phyloP scores from a whole-genome alignment of 148 eudicot species.

The Heliosperma pusillum region DNA sequence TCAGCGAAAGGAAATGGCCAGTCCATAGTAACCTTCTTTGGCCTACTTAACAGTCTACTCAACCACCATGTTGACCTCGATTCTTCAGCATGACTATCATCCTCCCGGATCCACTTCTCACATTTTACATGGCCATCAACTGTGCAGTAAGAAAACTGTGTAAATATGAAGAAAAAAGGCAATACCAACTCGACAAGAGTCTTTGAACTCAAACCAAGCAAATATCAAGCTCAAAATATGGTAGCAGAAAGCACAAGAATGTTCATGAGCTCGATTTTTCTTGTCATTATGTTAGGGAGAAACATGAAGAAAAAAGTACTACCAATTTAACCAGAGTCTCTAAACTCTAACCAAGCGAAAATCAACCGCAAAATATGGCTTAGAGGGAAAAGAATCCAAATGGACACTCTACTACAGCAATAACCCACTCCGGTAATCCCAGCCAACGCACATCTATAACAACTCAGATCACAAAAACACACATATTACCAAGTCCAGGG shows the following conservation, averaged over 20 bases:
- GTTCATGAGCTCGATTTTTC: not conserved
- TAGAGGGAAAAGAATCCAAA: not conserved
- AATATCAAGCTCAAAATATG: not conserved
- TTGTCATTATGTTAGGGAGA: no score
- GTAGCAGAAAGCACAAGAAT: not conserved
- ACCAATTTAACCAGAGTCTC: no score
- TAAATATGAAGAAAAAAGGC: not conserved
- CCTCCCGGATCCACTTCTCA: constrained; percentile 78
- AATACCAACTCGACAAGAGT: not conserved
- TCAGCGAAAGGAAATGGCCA: constrained; percentile 88
- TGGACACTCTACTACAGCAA: not conserved
- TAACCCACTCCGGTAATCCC: not conserved
- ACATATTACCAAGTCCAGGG: not conserved
- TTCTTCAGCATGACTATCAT: constrained; percentile 52
- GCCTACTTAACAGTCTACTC: constrained; percentile 56
- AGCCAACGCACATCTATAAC: not conserved
- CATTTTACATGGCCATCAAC: constrained; percentile 76
- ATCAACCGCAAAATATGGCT: no score
- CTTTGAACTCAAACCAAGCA: not conserved
- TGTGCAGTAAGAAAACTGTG: constrained; percentile 21
- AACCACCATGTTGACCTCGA: constrained; percentile 76
- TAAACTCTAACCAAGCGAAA: no score
- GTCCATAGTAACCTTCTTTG: constrained; percentile 70
- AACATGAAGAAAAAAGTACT: no score
- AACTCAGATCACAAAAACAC: not conserved